phyloP scores from a whole-genome alignment of 495 filamentous ascomycete species.

The Astrothelium macrocarpum region DNA sequence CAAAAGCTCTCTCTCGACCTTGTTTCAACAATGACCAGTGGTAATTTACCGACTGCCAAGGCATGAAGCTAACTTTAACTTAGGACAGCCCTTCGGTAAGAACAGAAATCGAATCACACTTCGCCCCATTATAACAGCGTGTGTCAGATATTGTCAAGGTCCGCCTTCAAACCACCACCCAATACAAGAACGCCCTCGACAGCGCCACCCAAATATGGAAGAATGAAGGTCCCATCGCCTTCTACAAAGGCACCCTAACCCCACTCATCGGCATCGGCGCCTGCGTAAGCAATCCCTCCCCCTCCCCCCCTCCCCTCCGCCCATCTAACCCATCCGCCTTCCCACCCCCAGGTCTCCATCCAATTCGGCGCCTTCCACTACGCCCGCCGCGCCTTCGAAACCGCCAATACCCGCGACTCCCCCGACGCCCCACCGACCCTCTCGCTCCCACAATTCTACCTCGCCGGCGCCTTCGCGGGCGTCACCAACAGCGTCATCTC shows the following conservation, averaged over 20 bases:
- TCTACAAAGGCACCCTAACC: slow-evolving; percentile 98
- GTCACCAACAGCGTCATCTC: slow-evolving; percentile 84
- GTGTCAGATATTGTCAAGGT: slow-evolving; percentile 89
- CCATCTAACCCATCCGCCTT: background rate
- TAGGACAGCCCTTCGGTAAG: slow-evolving; percentile 87
- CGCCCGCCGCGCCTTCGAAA: slow-evolving; percentile 76
- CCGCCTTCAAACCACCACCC: slow-evolving; percentile 76
- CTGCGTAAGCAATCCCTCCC: slow-evolving; percentile 49
- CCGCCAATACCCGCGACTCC: slow-evolving; percentile 48
- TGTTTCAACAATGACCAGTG: no score
- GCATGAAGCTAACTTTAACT: slow-evolving; percentile 2
- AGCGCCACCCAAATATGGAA: slow-evolving; percentile 74
- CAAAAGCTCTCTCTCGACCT: no score
- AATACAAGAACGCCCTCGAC: slow-evolving; percentile 70
- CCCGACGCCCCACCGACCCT: slow-evolving; percentile 18
- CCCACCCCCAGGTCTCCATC: slow-evolving; percentile 57
- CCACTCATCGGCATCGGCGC: slow-evolving; percentile 93
- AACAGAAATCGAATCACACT: background rate
- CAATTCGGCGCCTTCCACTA: slow-evolving; percentile 97
- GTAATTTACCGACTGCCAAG: background rate
- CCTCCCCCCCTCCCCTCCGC: background rate
- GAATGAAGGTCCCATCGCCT: slow-evolving; percentile 79
- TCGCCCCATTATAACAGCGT: background rate
- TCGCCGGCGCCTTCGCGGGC: slow-evolving; percentile 84
- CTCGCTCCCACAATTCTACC: slow-evolving; percentile 78